Percentiles rank a stretch among this genome's conserved stretches.
Evolutionary conservation across 1,284 basidiomycete genomes (phyloP).

Genomic region (Schizopora paradoxa): DNA sequence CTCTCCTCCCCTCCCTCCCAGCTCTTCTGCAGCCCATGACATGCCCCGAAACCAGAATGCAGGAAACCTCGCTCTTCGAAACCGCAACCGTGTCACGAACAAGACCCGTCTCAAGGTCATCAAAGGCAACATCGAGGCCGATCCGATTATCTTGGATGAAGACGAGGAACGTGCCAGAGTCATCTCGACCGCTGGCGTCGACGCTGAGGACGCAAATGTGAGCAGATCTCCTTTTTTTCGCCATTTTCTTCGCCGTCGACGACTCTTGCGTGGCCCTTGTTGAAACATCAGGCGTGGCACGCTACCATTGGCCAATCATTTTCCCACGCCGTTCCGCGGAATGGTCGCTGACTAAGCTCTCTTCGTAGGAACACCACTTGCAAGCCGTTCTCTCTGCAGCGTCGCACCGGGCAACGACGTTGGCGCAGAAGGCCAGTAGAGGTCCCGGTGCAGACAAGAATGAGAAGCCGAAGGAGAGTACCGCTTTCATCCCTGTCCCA

Average conservation of each 20-base stretch:
- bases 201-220: conserved; percentile 85
- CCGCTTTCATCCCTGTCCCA: conserved; percentile 87
- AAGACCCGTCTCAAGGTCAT: conserved; percentile 84
- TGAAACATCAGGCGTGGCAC: conserved; percentile 40
- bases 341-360: conserved; percentile 50
- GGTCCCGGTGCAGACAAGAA: conserved; percentile 27
- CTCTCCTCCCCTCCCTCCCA: conserved; percentile 3
- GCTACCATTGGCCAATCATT: conserved; percentile 41
- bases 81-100: conserved; percentile 85
- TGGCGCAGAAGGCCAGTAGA: conserved; percentile 36
- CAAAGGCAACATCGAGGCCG: conserved; percentile 74
- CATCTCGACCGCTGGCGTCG: conserved; percentile 63
- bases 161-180: conserved; percentile 74
- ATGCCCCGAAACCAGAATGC: conserved; percentile 75
- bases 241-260: conserved; percentile 30
- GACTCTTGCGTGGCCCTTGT: conserved; percentile 32
- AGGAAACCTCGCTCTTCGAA: conserved; percentile 70
- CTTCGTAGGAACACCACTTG: conserved; percentile 82
- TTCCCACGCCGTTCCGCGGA: conserved; percentile 49
- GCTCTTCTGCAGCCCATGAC: conserved; percentile 44
- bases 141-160: conserved; percentile 76
- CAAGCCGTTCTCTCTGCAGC: conserved; percentile 80
- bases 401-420: conserved; percentile 50
- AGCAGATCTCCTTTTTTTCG: conserved; percentile 38
- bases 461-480: conserved; percentile 39